Evolutionary conservation across 1,284 basidiomycete genomes (phyloP).

Genomic region (Apiotrichum montevideense): DNA sequence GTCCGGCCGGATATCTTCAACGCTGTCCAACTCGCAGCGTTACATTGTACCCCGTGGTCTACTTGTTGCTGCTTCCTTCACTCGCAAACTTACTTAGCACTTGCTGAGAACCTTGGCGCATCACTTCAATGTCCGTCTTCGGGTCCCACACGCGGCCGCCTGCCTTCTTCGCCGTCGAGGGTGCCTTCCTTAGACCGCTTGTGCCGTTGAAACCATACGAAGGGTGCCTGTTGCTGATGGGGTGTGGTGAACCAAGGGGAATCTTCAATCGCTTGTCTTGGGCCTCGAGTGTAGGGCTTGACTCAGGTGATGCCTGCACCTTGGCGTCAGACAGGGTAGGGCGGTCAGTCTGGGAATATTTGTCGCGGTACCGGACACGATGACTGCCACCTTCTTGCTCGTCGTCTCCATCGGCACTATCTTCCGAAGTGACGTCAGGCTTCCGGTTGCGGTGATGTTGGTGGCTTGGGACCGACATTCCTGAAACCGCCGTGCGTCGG

Average conservation of each 20-base stretch:
- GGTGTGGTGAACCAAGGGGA: not conserved
- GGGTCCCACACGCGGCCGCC: conserved; percentile 33
- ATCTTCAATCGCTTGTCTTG: not conserved
- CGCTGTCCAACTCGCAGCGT: too few species aligned
- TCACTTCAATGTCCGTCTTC: conserved; percentile 30
- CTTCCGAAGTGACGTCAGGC: conserved; percentile 14
- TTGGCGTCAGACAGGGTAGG: conserved; percentile 23
- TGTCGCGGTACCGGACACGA: conserved; percentile 28
- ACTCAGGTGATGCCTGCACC: conserved; percentile 24
- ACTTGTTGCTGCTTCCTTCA: too few species aligned
- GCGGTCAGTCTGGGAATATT: conserved; percentile 31
- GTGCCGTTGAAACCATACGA: too few species aligned
- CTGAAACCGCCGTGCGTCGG: not conserved
- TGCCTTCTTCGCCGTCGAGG: not conserved
- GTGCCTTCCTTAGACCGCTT: too few species aligned
- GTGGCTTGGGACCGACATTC: conserved; percentile 18
- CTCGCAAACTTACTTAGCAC: not conserved
- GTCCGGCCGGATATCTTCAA: too few species aligned
- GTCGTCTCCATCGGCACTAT: conserved; percentile 33
- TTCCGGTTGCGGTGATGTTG: conserved; percentile 18
- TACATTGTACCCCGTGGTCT: too few species aligned
- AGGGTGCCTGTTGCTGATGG: too few species aligned
- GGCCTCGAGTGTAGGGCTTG: not conserved
- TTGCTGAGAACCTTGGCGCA: conserved; percentile 1
- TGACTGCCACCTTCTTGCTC: conserved; percentile 15